Percentiles rank a stretch among this genome's conserved stretches.
Conservation (phyloP, 805 yeast species). For the Lachancea thermotolerans region DNA sequence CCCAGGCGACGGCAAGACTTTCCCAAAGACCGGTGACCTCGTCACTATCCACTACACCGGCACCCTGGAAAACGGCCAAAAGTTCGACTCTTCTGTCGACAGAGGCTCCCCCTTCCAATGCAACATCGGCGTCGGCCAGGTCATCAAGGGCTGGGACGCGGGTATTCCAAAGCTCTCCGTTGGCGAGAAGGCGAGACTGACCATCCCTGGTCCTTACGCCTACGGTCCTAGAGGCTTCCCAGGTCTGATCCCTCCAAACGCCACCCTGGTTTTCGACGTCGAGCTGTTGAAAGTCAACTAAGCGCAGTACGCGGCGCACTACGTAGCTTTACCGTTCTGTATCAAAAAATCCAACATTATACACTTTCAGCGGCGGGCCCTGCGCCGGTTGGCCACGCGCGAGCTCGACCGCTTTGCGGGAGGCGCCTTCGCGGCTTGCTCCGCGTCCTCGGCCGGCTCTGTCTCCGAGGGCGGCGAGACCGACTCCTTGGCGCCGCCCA, state of each 20-base stretch:
- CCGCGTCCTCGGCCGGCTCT: background rate
- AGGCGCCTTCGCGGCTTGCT: background rate
- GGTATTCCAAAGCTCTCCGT: conserved; percentile 88
- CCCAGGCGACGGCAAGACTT: conserved; percentile 77
- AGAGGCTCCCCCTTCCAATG: conserved; percentile 95
- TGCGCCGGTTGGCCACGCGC: conserved; percentile 28
- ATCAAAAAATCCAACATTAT: background rate
- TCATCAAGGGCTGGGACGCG: conserved; percentile 94
- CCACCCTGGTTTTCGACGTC: conserved; percentile 83
- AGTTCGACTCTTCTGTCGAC: conserved; percentile 92
- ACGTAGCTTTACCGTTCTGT: background rate
- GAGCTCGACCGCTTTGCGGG: conserved; percentile 10
- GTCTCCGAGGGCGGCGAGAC: background rate
- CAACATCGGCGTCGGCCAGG: conserved; percentile 91
- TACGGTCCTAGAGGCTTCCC: conserved; percentile 96
- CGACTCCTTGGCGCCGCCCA: background rate
- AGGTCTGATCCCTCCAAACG: conserved; percentile 93
- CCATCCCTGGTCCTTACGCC: conserved; percentile 89
- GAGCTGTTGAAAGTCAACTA: conserved; percentile 50
- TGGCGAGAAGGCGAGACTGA: conserved; percentile 88
- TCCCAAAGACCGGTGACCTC: conserved; percentile 80
- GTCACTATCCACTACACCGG: conserved; percentile 96
- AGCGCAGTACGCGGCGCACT: conserved; percentile 1
- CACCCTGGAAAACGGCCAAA: conserved; percentile 89
- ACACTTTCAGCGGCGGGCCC: conserved; percentile 19